Evolutionary conservation across 2,329 filamentous ascomycete genomes (phyloP).

Genomic region (Thielaviopsis punctulata): DNA sequence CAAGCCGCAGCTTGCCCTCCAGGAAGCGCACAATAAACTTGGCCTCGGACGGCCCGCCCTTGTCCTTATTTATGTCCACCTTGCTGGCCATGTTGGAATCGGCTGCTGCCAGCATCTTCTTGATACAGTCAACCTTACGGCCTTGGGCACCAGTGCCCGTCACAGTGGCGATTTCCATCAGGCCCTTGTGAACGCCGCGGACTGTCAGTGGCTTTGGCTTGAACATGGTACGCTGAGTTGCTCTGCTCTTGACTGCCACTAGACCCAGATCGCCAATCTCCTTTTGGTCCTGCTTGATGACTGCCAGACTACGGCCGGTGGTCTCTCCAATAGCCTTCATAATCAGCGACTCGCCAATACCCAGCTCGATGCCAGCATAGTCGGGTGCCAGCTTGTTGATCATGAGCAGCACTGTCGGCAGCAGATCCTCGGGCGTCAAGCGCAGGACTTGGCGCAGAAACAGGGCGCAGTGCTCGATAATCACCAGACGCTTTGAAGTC

Average conservation of each 20-base stretch:
- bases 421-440: constrained; percentile 70
- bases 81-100: constrained; percentile 59
- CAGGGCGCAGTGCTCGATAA: constrained; percentile 72
- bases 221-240: constrained; percentile 95
- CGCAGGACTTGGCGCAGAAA: constrained; percentile 91
- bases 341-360: constrained; percentile 95
- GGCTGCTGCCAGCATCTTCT: constrained; percentile 84
- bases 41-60: constrained; percentile 84
- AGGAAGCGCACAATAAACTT: constrained; percentile 88
- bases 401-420: constrained; percentile 85
- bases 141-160: constrained; percentile 77
- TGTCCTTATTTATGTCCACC: constrained; percentile 80
- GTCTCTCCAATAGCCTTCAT: constrained; percentile 97
- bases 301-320: constrained; percentile 69
- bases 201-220: constrained; percentile 86
- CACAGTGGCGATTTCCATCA: constrained; percentile 77
- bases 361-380: constrained; percentile 88
- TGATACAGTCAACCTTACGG: constrained; percentile 84
- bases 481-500: constrained; percentile 79
- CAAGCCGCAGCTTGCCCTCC: constrained; percentile 83
- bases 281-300: constrained; percentile 91
- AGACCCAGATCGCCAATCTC: constrained; percentile 91
- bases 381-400: constrained; percentile 95
- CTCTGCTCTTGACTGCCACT: constrained; percentile 87
- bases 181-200: constrained; percentile 66